A percentile compares a stretch with the other conserved stretches of the same genome.
Evolutionary conservation across 2,329 filamentous ascomycete species (phyloP).

Genomic region (Periconia digitata): DNA sequence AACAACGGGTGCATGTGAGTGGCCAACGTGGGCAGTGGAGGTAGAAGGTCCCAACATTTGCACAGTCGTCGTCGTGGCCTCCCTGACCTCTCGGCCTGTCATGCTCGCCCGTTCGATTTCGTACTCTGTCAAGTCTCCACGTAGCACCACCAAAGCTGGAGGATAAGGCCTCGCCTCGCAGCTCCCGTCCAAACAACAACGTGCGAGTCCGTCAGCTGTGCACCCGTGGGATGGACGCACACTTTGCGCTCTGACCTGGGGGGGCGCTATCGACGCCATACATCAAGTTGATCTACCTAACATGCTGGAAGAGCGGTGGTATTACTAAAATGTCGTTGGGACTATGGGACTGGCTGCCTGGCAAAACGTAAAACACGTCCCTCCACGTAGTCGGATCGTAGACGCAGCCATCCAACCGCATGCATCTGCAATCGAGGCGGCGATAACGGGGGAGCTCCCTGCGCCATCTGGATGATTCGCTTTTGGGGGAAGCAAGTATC

Average conservation of each 20-base stretch:
- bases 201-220: slow-evolving; percentile 13
- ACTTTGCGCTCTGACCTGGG: background rate
- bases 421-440: slow-evolving; percentile 10
- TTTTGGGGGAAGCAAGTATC: slow-evolving; percentile 10
- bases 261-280: background rate
- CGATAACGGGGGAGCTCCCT: slow-evolving; percentile 16
- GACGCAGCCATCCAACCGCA: slow-evolving; percentile 11
- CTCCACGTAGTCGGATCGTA: slow-evolving; percentile 26
- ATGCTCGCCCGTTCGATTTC: slow-evolving; percentile 24
- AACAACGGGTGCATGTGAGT: slow-evolving; percentile 16
- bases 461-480: slow-evolving; percentile 34
- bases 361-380: slow-evolving; percentile 1
- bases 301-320: background rate
- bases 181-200: background rate
- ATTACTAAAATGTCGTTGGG: background rate
- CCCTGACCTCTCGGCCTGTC: no score
- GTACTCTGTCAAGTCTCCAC: slow-evolving; percentile 42
- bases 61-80: no score
- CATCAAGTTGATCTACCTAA: no score
- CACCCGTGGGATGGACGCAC: background rate
- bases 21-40: slow-evolving; percentile 18
- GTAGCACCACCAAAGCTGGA: slow-evolving; percentile 33
- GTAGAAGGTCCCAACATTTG: slow-evolving; percentile 11
- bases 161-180: slow-evolving; percentile 7
- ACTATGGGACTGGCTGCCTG: slow-evolving; percentile 4